Base-by-base conservation (phyloP, 306 rosid genomes). In the Ziziphus jujuba region DNA sequence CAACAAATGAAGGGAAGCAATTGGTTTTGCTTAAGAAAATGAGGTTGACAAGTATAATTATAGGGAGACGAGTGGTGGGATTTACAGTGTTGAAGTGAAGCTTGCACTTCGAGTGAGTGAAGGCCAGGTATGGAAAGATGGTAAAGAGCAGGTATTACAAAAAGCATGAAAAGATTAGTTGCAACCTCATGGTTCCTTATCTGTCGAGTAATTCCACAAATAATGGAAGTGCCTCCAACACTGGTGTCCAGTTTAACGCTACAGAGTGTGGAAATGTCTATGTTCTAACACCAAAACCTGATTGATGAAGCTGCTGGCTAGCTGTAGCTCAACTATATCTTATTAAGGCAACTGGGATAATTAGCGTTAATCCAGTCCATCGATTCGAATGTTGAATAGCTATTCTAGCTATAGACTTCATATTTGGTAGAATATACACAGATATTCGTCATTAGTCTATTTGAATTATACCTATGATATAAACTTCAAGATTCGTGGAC, bases 61-160 rank as follows among this genome's bases (percentile, higher is more conserved):
- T 7, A 53, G 45, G 25, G 87, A 84, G 1, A 79, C 58, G 28
- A 56, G 23, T 3, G 31, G 59, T 11, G 84, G 83, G 24, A 38
- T 69, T 43, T 88, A 68, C 22, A 28, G 49, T 2, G 50, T 91
- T 4, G 85, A 83, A 4, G 60, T 86, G 51, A 78, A 63, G 80
- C 25, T 91, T 7, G 58, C 56, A 16, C 31, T 67, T 10, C n/a
- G n/a, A n/a, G n/a, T 24, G 28, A 51, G 70, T 45, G 57, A 60
- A 70, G 38, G 66, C 74, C 66, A 64, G 16, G 86, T 89, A 19
- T 13, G 63, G 98, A 1, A 85, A 84, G n/a, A n/a, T n/a, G 79
- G 76, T 91, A 31, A 85, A 80, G 86, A 69, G 50, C 0, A 23
- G 80, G 15, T 49, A 52, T 21, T 60, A 50, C 38, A 44, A 75